Evolutionary conservation across 306 rosid species (phyloP).

Genomic region (Trichosanthes cucumerina): DNA sequence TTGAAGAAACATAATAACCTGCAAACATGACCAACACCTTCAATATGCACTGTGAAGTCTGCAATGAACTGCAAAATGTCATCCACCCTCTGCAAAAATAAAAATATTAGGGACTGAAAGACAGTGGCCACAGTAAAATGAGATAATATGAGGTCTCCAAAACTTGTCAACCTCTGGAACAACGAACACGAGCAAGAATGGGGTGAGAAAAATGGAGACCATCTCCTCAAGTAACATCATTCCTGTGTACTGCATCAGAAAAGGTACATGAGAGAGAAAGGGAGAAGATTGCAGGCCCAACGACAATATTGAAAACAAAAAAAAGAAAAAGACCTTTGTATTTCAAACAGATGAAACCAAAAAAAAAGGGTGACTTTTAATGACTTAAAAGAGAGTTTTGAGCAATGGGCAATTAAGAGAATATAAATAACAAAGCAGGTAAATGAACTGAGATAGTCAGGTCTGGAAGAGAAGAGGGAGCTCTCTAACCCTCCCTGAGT

Average conservation of each 20-base stretch:
- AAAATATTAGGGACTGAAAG: slow-evolving; percentile 12
- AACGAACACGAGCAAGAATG: slow-evolving; percentile 66
- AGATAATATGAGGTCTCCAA: slow-evolving; percentile 3
- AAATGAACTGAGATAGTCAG: neutral
- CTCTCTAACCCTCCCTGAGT: neutral
- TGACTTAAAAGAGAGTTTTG: neutral
- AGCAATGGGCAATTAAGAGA: neutral
- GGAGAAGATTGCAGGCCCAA: slow-evolving; percentile 5
- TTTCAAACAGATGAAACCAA: neutral
- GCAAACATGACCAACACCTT: slow-evolving; percentile 98
- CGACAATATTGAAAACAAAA: neutral
- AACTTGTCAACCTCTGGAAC: slow-evolving; percentile 63
- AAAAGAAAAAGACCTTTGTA: neutral
- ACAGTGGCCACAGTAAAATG: neutral
- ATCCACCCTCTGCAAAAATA: slow-evolving; percentile 69
- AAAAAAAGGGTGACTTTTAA: neutral
- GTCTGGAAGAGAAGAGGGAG: neutral
- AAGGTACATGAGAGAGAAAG: neutral
- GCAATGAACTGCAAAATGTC: slow-evolving; percentile 79
- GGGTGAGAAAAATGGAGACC: slow-evolving; percentile 94
- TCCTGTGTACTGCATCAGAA: slow-evolving; percentile 61
- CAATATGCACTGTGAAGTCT: slow-evolving; percentile 67
- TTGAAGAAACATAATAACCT: slow-evolving; percentile 37
- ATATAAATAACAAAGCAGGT: neutral
- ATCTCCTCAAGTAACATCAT: slow-evolving; percentile 98